These are phyloP conservation scores for Mycena metata DNA, from an alignment of 768 basidiomycete species.

Conservation along the genomic window DNA sequence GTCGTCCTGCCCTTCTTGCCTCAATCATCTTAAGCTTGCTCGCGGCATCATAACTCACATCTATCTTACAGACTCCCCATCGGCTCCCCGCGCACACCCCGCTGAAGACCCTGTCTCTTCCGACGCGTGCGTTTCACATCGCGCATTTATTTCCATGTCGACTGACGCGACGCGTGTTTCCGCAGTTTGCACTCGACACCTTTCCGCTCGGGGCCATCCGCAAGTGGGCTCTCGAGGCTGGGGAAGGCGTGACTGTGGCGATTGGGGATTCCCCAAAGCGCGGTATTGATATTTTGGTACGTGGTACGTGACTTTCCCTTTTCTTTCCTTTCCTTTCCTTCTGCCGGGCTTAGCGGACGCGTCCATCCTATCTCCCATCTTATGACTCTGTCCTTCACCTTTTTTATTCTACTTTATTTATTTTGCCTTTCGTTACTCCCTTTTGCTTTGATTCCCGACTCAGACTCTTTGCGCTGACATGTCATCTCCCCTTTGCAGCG, in stretches of 20 bases:
- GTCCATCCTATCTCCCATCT: conserved; percentile 9
- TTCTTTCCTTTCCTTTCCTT: conserved; percentile 37
- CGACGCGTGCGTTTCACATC: conserved; percentile 61
- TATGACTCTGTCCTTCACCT: background rate
- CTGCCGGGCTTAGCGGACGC: conserved; percentile 31
- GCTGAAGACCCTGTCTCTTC: conserved; percentile 78
- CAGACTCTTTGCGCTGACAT: conserved; percentile 13
- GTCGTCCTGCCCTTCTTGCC: conserved; percentile 19
- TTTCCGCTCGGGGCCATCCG: conserved; percentile 77
- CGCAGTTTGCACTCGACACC: conserved; percentile 75
- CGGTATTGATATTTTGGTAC: too few species aligned
- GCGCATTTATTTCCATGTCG: background rate
- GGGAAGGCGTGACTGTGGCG: conserved; percentile 78
- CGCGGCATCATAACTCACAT: background rate
- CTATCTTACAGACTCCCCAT: conserved; percentile 65
- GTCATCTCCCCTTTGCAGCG: conserved; percentile 57
- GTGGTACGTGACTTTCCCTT: conserved; percentile 60
- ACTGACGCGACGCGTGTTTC: conserved; percentile 6
- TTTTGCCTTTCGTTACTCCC: background rate
- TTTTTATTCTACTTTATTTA: background rate
- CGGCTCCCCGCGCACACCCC: conserved; percentile 68
- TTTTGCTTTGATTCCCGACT: background rate
- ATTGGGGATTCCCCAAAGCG: conserved; percentile 87
- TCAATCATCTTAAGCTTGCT: conserved; percentile 11
- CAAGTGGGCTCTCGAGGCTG: conserved; percentile 75